Conservation (phyloP, 1,284 basidiomycete species). For the Apiotrichum gracile region DNA sequence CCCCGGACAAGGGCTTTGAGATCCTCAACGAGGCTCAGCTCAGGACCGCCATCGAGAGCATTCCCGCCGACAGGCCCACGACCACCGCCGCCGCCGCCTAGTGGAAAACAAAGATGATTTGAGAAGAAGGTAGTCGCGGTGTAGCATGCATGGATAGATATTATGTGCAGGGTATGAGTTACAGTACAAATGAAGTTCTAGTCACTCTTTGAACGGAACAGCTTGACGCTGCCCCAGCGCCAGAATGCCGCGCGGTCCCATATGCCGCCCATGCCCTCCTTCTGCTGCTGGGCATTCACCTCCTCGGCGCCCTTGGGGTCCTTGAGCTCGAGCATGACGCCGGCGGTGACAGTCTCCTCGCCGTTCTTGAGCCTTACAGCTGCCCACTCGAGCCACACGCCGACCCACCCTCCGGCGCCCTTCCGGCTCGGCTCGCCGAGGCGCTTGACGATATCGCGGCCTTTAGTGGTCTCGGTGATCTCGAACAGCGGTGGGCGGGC, state of each 20-base stretch:
- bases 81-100: neutral
- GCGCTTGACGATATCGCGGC: conserved; percentile 64
- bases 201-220: conserved; percentile 19
- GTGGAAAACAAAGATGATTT: neutral
- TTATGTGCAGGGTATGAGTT: conserved; percentile 1
- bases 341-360: conserved; percentile 16
- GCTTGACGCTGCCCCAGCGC: conserved; percentile 40
- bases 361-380: conserved; percentile 42
- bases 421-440: conserved; percentile 80
- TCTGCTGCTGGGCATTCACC: conserved; percentile 25
- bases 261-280: conserved; percentile 37
- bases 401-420: conserved; percentile 81
- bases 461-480: conserved; percentile 56
- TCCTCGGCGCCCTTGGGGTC: conserved; percentile 30
- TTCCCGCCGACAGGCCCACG: conserved; percentile 24
- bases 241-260: conserved; percentile 44
- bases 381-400: conserved; percentile 89
- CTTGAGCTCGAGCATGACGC: conserved; percentile 38
- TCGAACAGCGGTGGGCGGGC: conserved; percentile 48
- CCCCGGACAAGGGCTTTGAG: conserved; percentile 67
- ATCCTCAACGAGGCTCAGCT: conserved; percentile 71
- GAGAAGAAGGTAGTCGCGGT: conserved; percentile 1
- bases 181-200: neutral
- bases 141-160: conserved; percentile 16
- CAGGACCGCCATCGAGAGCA: conserved; percentile 67